These are phyloP conservation scores for Rubia yunnanensis DNA, from an alignment of 257 asterid species.

Conservation along the genomic window DNA sequence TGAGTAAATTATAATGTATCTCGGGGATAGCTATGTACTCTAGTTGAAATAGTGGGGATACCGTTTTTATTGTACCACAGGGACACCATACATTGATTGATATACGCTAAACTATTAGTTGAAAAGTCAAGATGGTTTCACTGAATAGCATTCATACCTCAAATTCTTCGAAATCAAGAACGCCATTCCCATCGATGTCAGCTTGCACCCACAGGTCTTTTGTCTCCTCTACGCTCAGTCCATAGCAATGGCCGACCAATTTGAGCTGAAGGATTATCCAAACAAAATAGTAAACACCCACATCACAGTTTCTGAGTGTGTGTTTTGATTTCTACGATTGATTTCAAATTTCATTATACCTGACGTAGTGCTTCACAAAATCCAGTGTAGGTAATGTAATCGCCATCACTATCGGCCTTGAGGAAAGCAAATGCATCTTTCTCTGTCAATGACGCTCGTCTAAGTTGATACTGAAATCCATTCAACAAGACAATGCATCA, in stretches of 20 bases:
- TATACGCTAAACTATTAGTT: neutral
- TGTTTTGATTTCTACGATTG: neutral
- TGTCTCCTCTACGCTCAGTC: slow-evolving; percentile 72
- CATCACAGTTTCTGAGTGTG: neutral
- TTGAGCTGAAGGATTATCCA: slow-evolving; percentile 51
- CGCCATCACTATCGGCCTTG: slow-evolving; percentile 69
- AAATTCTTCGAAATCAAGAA: slow-evolving; percentile 68
- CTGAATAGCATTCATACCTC: slow-evolving; percentile 35
- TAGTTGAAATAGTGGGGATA: too few species aligned
- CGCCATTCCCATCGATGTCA: slow-evolving; percentile 76
- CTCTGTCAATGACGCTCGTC: slow-evolving; percentile 75
- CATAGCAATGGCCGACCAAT: slow-evolving; percentile 77
- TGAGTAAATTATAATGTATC: too few species aligned
- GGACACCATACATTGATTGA: too few species aligned
- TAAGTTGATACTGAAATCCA: slow-evolving; percentile 70
- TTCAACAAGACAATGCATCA: slow-evolving; percentile 2
- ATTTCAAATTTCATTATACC: slow-evolving; percentile 25
- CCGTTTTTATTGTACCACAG: too few species aligned
- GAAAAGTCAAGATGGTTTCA: neutral
- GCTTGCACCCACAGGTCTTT: slow-evolving; percentile 83
- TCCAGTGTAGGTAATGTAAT: slow-evolving; percentile 65
- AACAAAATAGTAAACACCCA: neutral
- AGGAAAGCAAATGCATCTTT: slow-evolving; percentile 79
- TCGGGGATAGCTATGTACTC: too few species aligned
- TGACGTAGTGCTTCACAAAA: slow-evolving; percentile 85